A percentile compares a stretch with the other conserved stretches of the same genome.
phyloP scores from a whole-genome alignment of 805 yeast genomes.

The Yarrowia deformans region DNA sequence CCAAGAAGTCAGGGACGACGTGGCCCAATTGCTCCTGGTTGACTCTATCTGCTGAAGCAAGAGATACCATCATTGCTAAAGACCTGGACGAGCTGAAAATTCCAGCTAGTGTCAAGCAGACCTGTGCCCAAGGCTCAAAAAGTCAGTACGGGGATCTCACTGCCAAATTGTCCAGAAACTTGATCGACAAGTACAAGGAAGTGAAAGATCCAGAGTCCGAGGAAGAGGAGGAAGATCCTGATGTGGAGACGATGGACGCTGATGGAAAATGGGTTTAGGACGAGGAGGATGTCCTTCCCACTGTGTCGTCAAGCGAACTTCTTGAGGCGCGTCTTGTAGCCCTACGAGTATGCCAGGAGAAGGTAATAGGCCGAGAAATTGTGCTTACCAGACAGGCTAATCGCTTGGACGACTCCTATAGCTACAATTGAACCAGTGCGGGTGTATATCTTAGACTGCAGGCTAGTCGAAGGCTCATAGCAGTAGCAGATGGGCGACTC shows the following conservation, averaged over 20 bases:
- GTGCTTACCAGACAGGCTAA: too few relatives aligned
- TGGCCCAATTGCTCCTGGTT: background rate
- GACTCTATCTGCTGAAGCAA: background rate
- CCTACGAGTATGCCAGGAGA: too few relatives aligned
- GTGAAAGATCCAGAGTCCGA: too few relatives aligned
- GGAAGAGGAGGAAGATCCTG: background rate
- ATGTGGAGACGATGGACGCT: background rate
- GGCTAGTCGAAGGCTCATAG: too few relatives aligned
- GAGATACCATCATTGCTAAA: background rate
- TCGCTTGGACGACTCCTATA: too few relatives aligned
- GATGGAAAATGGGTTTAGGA: background rate
- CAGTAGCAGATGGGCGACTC: too few relatives aligned
- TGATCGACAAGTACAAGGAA: background rate
- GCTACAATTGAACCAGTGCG: too few relatives aligned
- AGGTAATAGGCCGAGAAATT: too few relatives aligned
- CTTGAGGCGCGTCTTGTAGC: too few relatives aligned
- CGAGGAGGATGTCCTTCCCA: background rate
- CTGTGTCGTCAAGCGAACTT: background rate
- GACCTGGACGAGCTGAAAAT: background rate
- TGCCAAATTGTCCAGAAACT: background rate
- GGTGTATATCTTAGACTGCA: too few relatives aligned
- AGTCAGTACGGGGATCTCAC: background rate
- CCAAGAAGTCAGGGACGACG: background rate
- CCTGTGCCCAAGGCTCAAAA: background rate
- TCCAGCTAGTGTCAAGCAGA: background rate